Base-by-base conservation (phyloP, 768 basidiomycete genomes). In the Calvatia gigantea region DNA sequence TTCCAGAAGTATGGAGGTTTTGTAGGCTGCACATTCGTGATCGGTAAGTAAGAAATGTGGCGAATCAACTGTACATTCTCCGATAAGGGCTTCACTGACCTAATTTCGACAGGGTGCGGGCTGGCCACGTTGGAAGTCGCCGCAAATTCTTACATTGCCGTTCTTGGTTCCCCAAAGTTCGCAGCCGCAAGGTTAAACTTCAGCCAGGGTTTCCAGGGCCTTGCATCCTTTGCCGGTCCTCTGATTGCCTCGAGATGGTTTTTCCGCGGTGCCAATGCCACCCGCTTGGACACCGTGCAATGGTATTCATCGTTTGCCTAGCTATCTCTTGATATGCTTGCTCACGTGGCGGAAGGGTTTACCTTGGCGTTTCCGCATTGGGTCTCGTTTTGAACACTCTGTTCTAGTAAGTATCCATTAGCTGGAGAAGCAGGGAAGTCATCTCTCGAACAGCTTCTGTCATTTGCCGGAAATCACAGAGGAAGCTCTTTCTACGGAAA, bases 141-240 rank as follows among this genome's bases (percentile, higher is more conserved):
- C 0, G 89, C 88, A 39, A 91, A 91, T 70, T 87, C 87, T n/a
- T 89, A 90, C 69, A 86, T 89, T 59, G 70, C 86, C 15, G 84
- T 88, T 32, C 71, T 88, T 47, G 85, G 86, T 41, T 73, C 80
- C 2, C 84, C 83, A 25, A 82, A 83, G 62, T 84, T 85, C 66
- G 87, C 87, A 45, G 86, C 87, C 12, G 83, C 86, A 62, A 78
- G 89, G 27, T 76, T 91, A 49, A 89, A 89, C 67, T 87, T 90
- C 67, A 86, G 86, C 57, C 89, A 91, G 70, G 85, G 86, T 3
- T 89, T 87, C 73, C 86, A 89, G 63, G 89, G 87, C 21, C 73
- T 91, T 39, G 87, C 88, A 0, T 82, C 83, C 3, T 89, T 90
- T 65, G 75, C 81, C 7, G 84, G 89, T 2, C 87, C 89, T 17